Base-by-base conservation (phyloP, 257 asterid species). In the Solanum appendiculatum region DNA sequence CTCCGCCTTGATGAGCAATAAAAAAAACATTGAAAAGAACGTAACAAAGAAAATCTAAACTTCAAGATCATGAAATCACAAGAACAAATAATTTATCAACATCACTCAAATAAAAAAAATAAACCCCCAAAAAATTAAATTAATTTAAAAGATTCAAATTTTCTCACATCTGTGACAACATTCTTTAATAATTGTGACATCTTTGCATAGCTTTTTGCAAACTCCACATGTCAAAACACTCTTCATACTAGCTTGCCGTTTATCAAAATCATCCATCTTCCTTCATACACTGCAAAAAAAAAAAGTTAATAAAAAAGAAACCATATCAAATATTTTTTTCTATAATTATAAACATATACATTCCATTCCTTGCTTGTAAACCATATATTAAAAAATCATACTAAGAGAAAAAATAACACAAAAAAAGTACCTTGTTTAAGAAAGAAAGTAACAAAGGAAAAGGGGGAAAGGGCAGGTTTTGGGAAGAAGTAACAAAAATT, bases 151-250 rank as follows among this genome's bases (percentile, higher is more conserved):
- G n/a, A n/a, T n/a, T n/a, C n/a, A n/a, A 56, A 6, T 20, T 54
- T 54, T 20, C 64, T 56, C n/a, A 82, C 86, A 87, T 36, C 6
- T 86, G 11, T 87, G 91, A 72, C 69, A 84, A 6, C 87, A 89
- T 39, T 89, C 91, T 13, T 86, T 81, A 44, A 89, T 82, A 10
- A 78, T 21, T 27, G 80, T 82, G 36, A 63, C 83, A 16, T 89
- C 23, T 82, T 60, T 81, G 39, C 56, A 14, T 20, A 85, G 39
- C 6, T 44, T 87, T 20, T 21, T 46, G 25, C 90, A 87, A 39
- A 87, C 85, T 10, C 75, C 75, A 29, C 91, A 82, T 7, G 87
- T 80, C 46, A 87, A 25, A 33, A 87, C 42, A 13, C 25, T 27
- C 64, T 81, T 85, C 2, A 89, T 36, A 69, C 48, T 70, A 5